These are phyloP conservation scores for Penicillium olsonii DNA, from an alignment of 2,329 filamentous ascomycete genomes.

Conservation along the genomic window DNA sequence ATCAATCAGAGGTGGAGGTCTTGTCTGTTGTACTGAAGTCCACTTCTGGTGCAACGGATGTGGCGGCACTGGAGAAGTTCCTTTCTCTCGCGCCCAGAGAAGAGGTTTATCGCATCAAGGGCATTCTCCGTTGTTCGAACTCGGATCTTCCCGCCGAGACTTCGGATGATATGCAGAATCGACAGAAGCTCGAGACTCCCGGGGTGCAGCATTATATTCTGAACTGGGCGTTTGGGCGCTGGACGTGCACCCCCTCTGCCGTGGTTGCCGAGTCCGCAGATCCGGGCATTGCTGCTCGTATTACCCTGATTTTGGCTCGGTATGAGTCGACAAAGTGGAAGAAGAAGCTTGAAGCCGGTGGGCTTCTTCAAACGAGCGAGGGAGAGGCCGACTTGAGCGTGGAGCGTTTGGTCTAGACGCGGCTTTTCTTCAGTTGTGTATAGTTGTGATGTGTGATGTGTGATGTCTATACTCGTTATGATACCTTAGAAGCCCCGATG, in stretches of 20 bases:
- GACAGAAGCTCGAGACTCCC: slow-evolving; percentile 27
- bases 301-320: slow-evolving; percentile 51
- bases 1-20: slow-evolving; percentile 87
- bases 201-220: slow-evolving; percentile 71
- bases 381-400: slow-evolving; percentile 31
- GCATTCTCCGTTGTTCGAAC: slow-evolving; percentile 52
- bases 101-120: slow-evolving; percentile 94
- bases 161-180: slow-evolving; percentile 42
- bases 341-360: slow-evolving; percentile 47
- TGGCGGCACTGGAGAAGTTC: slow-evolving; percentile 63
- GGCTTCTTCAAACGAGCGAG: slow-evolving; percentile 33
- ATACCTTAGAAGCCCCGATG: slow-evolving; percentile 12
- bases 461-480: slow-evolving; percentile 2
- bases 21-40: slow-evolving; percentile 72
- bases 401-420: slow-evolving; percentile 35
- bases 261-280: slow-evolving; percentile 42
- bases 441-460: slow-evolving; percentile 1
- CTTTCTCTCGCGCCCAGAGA: slow-evolving; percentile 80
- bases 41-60: slow-evolving; percentile 50
- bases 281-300: slow-evolving; percentile 35
- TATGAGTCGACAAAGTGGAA: slow-evolving; percentile 53
- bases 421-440: slow-evolving; percentile 1
- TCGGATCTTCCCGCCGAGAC: slow-evolving; percentile 49
- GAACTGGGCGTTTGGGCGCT: slow-evolving; percentile 97
- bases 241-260: slow-evolving; percentile 73